Conservation (phyloP, 2,329 filamentous ascomycete genomes). For the Sphaerostilbella broomeana region DNA sequence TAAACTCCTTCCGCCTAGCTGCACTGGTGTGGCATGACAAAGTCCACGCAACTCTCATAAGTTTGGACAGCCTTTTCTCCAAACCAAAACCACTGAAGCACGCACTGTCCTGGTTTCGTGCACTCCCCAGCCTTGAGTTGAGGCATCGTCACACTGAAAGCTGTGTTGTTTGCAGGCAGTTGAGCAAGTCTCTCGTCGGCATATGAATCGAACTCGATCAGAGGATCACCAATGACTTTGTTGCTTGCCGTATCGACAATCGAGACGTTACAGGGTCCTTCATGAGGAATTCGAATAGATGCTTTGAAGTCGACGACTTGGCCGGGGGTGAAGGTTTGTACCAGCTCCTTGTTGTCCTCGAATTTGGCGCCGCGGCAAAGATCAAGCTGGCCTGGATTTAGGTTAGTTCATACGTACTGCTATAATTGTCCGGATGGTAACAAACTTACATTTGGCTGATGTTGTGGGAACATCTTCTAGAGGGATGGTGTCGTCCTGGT, state of each 20-base stretch:
- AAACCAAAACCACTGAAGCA: slow-evolving; percentile 59
- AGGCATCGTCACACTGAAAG: slow-evolving; percentile 51
- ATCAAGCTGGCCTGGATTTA: slow-evolving; percentile 28
- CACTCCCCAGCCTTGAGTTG: slow-evolving; percentile 39
- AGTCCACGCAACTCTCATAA: slow-evolving; percentile 58
- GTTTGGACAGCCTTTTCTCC: slow-evolving; percentile 50
- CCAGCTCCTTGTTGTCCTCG: slow-evolving; percentile 36
- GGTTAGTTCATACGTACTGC: not conserved
- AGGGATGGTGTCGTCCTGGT: slow-evolving; percentile 1
- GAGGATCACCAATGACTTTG: slow-evolving; percentile 42
- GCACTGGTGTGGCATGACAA: slow-evolving; percentile 31
- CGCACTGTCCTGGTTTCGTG: slow-evolving; percentile 40
- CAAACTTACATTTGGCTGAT: slow-evolving; percentile 18
- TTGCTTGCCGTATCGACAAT: slow-evolving; percentile 49
- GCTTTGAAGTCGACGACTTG: slow-evolving; percentile 37
- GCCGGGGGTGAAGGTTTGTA: slow-evolving; percentile 38
- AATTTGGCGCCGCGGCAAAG: slow-evolving; percentile 43
- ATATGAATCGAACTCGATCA: slow-evolving; percentile 51
- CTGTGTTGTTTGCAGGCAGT: slow-evolving; percentile 36
- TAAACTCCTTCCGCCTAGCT: no score
- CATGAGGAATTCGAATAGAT: slow-evolving; percentile 38
- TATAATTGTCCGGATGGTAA: not conserved
- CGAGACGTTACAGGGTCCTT: slow-evolving; percentile 47
- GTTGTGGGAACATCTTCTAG: slow-evolving; percentile 23
- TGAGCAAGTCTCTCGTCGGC: slow-evolving; percentile 35